Evolutionary conservation across 768 basidiomycete species (phyloP), one percentile per base, ranked within the genome.

Genomic region (Psilocybe subaeruginosa): DNA sequence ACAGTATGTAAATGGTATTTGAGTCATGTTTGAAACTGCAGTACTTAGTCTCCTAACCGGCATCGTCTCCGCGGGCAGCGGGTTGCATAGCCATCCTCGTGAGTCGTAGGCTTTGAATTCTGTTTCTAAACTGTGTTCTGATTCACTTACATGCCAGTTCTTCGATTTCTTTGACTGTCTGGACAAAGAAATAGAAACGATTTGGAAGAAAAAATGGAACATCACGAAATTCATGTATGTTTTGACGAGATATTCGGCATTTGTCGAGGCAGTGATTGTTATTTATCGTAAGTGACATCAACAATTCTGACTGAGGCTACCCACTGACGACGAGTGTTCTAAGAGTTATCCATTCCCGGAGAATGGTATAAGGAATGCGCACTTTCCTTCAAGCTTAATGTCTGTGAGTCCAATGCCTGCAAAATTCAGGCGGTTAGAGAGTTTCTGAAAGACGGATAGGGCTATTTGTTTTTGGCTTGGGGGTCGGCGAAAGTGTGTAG

Each of bases 401-500:
- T 54, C 30, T 59, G 62, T 62, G 43, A 16, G 61, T 58, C n/a
- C 23, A 29, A 6, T 31, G 23, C 14, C 29, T 35, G 2, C 5
- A 4, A 8, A 16, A 29, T 19, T 6, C 33, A 9, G 23, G 23
- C 11, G 29, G 31, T 29, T 8, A 7, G 8, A 8, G n/a, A 5
- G n/a, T 4, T 41, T 33, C 51, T 53, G 12, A 19, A 27, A 27
- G 11, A 31, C 35, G 16, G 23, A n/a, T 12, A 58, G 61, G 49
- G 17, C 51, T 62, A 14, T 62, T 58, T 30, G 61, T 62, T 45
- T 43, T 63, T 58, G 45, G 61, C 54, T 27, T 63, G 4, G 66
- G 56, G 3, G 46, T 60, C 3, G 68, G 64, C 4, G 67, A 68
- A 62, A 53, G 67, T 68, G 31, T 41, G 66, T 52, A 29, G 30